A percentile compares a stretch with the other conserved stretches of the same genome.
These are phyloP conservation scores for Fusarium anguioides DNA, from an alignment of 2,329 filamentous ascomycete species.

Conservation along the genomic window DNA sequence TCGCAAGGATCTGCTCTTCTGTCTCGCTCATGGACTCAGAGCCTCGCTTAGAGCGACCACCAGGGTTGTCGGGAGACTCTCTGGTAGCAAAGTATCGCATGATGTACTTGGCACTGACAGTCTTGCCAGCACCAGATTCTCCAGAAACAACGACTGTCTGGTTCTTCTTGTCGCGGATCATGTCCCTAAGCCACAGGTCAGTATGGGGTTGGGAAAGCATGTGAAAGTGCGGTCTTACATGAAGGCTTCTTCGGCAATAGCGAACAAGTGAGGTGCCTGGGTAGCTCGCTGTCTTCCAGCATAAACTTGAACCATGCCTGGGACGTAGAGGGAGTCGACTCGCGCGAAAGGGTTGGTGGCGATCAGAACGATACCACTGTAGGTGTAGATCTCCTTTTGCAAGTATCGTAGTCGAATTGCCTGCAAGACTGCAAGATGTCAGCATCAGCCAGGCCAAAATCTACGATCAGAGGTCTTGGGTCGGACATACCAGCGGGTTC, in stretches of 20 bases:
- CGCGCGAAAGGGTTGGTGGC: conserved; percentile 98
- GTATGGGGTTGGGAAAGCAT: conserved; percentile 28
- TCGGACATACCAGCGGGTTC: conserved; percentile 84
- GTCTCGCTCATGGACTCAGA: conserved; percentile 92
- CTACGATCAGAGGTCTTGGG: neutral
- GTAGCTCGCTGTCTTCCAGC: conserved; percentile 96
- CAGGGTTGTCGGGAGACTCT: conserved; percentile 90
- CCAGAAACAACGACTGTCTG: conserved; percentile 99
- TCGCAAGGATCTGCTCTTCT: conserved; percentile 97
- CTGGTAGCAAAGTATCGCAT: conserved; percentile 99
- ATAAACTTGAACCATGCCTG: conserved; percentile 99
- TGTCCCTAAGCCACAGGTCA: conserved; percentile 75
- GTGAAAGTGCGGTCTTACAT: conserved; percentile 65
- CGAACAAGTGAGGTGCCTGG: conserved; percentile 97
- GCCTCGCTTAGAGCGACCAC: conserved; percentile 79
- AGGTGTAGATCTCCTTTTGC: conserved; percentile 99
- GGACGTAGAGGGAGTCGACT: conserved; percentile 97
- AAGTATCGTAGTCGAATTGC: conserved; percentile 96
- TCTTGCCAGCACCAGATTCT: conserved; percentile 98
- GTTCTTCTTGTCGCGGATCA: conserved; percentile 95
- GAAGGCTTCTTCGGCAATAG: conserved; percentile 98
- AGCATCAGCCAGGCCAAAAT: conserved; percentile 38
- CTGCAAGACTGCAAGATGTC: conserved; percentile 77
- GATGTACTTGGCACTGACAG: conserved; percentile 99
- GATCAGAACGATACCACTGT: conserved; percentile 98